These are phyloP conservation scores for Albifimbria verrucaria DNA, from an alignment of 2,329 filamentous ascomycete species.

Conservation along the genomic window DNA sequence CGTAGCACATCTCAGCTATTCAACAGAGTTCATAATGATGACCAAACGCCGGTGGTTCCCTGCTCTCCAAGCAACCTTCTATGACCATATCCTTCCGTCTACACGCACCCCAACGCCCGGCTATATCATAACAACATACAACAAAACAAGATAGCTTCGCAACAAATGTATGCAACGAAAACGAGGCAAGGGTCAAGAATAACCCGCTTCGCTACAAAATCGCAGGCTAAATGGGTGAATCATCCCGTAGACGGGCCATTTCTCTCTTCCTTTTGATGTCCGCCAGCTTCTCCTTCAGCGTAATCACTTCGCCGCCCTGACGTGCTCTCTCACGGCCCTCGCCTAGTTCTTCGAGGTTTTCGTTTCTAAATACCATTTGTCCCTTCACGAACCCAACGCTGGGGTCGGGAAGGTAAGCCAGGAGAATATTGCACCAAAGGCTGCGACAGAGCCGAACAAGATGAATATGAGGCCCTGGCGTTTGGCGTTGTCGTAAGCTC, in stretches of 20 bases:
- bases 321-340: constrained; percentile 43
- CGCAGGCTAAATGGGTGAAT: no score
- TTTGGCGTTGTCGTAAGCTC: constrained; percentile 35
- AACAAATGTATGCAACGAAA: no score
- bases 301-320: constrained; percentile 41
- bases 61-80: no score
- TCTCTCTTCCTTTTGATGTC: constrained; percentile 32
- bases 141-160: no score
- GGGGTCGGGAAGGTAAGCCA: constrained; percentile 50
- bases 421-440: constrained; percentile 45
- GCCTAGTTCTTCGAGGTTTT: constrained; percentile 50
- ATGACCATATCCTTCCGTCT: no score
- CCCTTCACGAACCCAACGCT: constrained; percentile 37
- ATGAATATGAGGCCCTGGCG: constrained; percentile 49
- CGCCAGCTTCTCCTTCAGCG: constrained; percentile 38
- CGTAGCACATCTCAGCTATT: no score
- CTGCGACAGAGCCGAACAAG: constrained; percentile 47
- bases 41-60: no score
- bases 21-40: no score
- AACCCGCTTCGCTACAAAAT: no score
- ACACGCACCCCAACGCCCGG: no score
- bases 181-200: no score
- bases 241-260: constrained; percentile 2
- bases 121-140: no score
- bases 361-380: constrained; percentile 35